Evolutionary conservation across 2,329 filamentous ascomycete species (phyloP).

Genomic region (Calonectria fujianensis): DNA sequence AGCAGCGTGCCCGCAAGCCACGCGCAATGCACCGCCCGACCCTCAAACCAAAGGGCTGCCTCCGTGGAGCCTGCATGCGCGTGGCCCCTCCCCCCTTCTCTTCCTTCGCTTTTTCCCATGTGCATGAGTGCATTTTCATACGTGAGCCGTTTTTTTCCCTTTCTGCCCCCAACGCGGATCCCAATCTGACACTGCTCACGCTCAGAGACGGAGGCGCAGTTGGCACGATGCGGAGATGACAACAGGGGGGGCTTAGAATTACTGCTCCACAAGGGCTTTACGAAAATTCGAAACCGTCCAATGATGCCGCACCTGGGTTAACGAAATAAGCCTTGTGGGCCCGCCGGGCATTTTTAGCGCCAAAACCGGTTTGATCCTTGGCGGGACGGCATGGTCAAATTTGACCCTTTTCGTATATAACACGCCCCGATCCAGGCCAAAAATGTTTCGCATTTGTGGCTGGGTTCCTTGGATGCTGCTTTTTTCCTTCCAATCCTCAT

Average conservation of each 20-base stretch:
- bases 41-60: no score
- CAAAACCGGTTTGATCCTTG: constrained; percentile 1
- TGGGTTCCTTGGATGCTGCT: constrained; percentile 41
- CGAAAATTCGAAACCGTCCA: constrained; percentile 20
- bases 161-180: neutral
- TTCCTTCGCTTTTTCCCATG: neutral
- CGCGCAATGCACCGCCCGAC: no score
- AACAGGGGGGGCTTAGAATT: constrained; percentile 22
- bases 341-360: constrained; percentile 7
- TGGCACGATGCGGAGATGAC: constrained; percentile 18
- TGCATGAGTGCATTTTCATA: neutral
- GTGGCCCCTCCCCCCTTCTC: no score
- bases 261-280: constrained; percentile 20
- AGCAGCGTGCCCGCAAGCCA: neutral
- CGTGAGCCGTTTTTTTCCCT: neutral
- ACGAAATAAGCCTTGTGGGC: constrained; percentile 7
- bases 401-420: constrained; percentile 6
- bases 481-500: neutral
- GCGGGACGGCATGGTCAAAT: neutral
- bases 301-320: constrained; percentile 1
- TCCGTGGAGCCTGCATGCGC: no score
- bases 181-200: neutral
- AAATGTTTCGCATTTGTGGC: constrained; percentile 1
- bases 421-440: neutral
- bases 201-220: constrained; percentile 7